Base-by-base conservation (phyloP, 2,329 filamentous ascomycete species). In the Eurotiales sp. region DNA sequence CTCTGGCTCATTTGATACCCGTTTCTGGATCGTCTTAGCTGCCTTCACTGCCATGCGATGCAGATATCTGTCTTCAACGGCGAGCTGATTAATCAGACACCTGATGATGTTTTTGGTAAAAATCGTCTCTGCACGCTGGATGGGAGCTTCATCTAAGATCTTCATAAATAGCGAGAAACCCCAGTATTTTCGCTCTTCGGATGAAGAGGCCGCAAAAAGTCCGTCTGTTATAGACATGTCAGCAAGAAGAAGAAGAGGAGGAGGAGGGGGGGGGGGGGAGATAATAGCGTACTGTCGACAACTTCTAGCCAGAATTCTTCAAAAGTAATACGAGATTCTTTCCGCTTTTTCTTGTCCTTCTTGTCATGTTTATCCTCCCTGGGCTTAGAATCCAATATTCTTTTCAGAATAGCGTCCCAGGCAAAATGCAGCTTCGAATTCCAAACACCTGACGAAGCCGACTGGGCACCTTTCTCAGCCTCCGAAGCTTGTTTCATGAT, bases 131-230 rank as follows among this genome's bases (percentile, higher is more conserved):
- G 80, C 59, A 77, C 79, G 51, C 65, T 75, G 56, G 56, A 67
- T 56, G 67, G 81, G 64, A 61, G 73, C 72, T 32, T 72, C 75
- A 27, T 76, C 73, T 3, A 96, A 72, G 59, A 90, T 82, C 62
- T 86, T 88, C 60, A 86, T 84, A 62, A 96, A 89, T 2, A 97
- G 80, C 61, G 91, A 83, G 70, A 97, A 92, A 0, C 93, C 93
- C 69, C 90, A 90, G 62, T 89, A 90, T 69, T 96, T 97, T 51
- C 95, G 87, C 59, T 91, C 89, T 39, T 91, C 84, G 1, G 90
- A 95, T 7, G 91, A 86, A 10, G 81, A 83, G 51, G 86, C 82
- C 5, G 88, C 86, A 65, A 97, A 96, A 3, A 96, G 78, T 8
- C 87, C 86, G 64, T 92, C 54, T 55, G 60, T 40, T 54, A 37